Base-by-base conservation (phyloP, 345 rosid species). In the Reutealis trisperma region DNA sequence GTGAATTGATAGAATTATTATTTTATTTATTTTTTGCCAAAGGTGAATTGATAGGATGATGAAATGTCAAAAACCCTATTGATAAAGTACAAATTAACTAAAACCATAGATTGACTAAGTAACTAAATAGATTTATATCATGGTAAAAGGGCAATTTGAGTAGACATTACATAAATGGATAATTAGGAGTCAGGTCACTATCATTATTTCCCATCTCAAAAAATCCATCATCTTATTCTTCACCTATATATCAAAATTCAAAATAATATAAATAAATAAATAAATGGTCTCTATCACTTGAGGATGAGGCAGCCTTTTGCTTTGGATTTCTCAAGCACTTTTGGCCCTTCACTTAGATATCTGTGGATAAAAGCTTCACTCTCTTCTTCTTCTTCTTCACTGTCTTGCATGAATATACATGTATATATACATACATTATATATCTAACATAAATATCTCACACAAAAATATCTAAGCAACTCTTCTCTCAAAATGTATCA, bases 291-390 rank as follows among this genome's bases (percentile, higher is more conserved):
- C 70, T 70, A 77, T 71, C 75, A 70, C 69, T 47, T 21, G 75
- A n/a, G 63, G 85, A 74, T 74, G 77, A 67, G 80, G 77, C 55
- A 73, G 77, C 42, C 47, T 37, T 8, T 54, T 57, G 16, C 24
- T 63, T 57, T 67, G 70, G 85, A 85, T 86, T 76, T 80, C 85
- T 78, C 78, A 8, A 51, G 76, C 87, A 49, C 83, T 85, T 78
- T 78, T 68, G 80, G 86, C 89, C 88, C 87, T 86, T 86, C 89
- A 37, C 88, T 85, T 74, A 74, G 89, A 86, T 86, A 69, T 83
- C 77, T 76, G 22, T 78, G 82, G 89, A 85, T 81, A 83, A 79
- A 60, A 74, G 52, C 63, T 37, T 37, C 58, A 69, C n/a, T 75
- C 32, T 70, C 67, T 45, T 52, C 14, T 67, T n/a, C 21, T 2